Evolutionary conservation across 768 basidiomycete species (phyloP).

Genomic region (Boletus huronensis): DNA sequence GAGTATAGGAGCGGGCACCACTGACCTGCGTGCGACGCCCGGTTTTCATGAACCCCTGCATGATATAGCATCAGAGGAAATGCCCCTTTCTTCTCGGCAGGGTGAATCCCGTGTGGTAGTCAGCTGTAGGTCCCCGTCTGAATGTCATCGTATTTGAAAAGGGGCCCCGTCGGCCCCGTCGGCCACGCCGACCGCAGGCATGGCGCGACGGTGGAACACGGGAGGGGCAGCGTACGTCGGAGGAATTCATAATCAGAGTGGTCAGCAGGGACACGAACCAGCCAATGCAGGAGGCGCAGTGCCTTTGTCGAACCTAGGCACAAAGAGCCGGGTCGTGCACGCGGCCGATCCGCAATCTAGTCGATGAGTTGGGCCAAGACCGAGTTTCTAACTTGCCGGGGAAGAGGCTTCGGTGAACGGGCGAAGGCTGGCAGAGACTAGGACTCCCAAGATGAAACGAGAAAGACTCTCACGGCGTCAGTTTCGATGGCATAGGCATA

Average conservation of each 20-base stretch:
- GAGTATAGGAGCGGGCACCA: neutral
- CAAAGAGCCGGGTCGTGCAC: neutral
- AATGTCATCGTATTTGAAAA: neutral
- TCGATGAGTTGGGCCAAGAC: neutral
- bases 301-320: neutral
- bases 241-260: neutral
- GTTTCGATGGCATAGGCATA: neutral
- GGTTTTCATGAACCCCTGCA: neutral
- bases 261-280: neutral
- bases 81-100: neutral
- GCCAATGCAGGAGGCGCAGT: neutral
- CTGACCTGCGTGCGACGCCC: conserved; percentile 13
- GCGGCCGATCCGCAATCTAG: neutral
- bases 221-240: neutral
- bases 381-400: neutral
- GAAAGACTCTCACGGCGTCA: too few relatives aligned
- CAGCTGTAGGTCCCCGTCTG: neutral
- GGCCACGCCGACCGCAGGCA: neutral
- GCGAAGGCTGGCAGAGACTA: too few relatives aligned
- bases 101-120: neutral
- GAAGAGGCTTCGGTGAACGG: too few relatives aligned
- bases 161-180: neutral
- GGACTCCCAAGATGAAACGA: too few relatives aligned
- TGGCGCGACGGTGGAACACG: neutral
- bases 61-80: too few relatives aligned